phyloP scores from a whole-genome alignment of 2,329 filamentous ascomycete genomes.

The Pseudogymnoascus verrucosus region DNA sequence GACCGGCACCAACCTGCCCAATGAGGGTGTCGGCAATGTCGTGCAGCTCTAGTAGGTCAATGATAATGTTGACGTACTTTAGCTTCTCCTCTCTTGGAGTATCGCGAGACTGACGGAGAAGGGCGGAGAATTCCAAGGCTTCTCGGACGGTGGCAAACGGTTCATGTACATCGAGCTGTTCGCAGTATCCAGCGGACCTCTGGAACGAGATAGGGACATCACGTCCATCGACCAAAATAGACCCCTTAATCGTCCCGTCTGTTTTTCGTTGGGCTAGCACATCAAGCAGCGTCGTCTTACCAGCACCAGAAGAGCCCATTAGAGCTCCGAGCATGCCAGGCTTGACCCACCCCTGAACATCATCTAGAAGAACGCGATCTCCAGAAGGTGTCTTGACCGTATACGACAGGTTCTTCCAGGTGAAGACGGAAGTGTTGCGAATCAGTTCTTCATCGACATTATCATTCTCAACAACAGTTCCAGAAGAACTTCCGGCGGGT shows the following conservation, averaged over 20 bases:
- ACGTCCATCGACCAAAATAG: slow-evolving; percentile 61
- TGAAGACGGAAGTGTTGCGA: slow-evolving; percentile 61
- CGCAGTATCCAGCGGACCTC: slow-evolving; percentile 68
- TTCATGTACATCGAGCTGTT: slow-evolving; percentile 86
- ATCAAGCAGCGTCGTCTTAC: slow-evolving; percentile 82
- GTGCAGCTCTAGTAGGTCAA: slow-evolving; percentile 53
- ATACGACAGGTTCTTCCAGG: slow-evolving; percentile 64
- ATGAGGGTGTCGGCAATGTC: slow-evolving; percentile 60
- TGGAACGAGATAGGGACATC: slow-evolving; percentile 77
- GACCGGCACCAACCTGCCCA: slow-evolving; percentile 51
- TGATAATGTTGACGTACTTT: slow-evolving; percentile 75
- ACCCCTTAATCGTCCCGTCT: slow-evolving; percentile 80
- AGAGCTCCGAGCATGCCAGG: slow-evolving; percentile 60
- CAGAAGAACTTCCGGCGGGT: slow-evolving; percentile 14
- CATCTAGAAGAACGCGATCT: slow-evolving; percentile 63
- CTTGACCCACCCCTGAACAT: slow-evolving; percentile 75
- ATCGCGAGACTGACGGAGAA: slow-evolving; percentile 73
- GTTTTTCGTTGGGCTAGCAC: slow-evolving; percentile 77
- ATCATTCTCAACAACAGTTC: slow-evolving; percentile 13
- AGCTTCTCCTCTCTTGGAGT: slow-evolving; percentile 69
- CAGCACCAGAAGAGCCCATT: slow-evolving; percentile 58
- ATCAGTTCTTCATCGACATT: slow-evolving; percentile 38
- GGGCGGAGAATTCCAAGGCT: slow-evolving; percentile 78
- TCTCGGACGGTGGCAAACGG: slow-evolving; percentile 79
- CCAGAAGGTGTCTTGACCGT: slow-evolving; percentile 54